These are phyloP conservation scores for Sutorius australiensis DNA, from an alignment of 768 basidiomycete species.

Conservation along the genomic window DNA sequence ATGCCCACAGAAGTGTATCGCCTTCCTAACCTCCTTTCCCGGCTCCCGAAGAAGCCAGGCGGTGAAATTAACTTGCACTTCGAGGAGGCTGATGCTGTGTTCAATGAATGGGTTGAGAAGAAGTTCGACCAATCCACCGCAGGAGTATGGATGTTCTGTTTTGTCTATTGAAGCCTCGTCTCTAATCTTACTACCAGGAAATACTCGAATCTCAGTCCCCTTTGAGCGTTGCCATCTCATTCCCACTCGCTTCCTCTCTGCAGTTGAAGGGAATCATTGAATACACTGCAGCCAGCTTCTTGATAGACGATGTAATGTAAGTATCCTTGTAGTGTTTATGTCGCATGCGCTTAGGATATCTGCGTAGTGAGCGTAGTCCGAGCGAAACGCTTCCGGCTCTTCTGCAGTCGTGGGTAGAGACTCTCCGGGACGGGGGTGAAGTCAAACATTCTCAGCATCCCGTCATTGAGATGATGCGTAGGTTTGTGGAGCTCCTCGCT, in stretches of 20 bases:
- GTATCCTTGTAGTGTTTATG: neutral
- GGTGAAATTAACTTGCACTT: conserved; percentile 27
- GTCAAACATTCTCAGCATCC: neutral
- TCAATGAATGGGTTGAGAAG: too few species aligned
- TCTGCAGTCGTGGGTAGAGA: neutral
- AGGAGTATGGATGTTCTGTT: neutral
- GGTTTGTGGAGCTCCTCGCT: neutral
- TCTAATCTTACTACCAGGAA: conserved; percentile 12
- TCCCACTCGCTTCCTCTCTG: conserved; percentile 21
- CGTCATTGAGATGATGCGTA: neutral
- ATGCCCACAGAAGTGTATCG: conserved; percentile 10
- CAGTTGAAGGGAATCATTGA: conserved; percentile 23
- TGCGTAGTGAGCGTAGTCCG: neutral
- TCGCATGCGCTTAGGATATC: neutral
- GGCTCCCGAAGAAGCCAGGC: conserved; percentile 28
- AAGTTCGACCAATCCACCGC: neutral
- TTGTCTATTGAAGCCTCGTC: accelerated
- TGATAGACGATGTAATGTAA: too few species aligned
- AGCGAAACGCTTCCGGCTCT: neutral
- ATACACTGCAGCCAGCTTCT: neutral
- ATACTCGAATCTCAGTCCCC: conserved; percentile 21
- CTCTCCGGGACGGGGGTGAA: neutral
- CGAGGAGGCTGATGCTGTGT: conserved; percentile 19
- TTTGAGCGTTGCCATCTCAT: conserved; percentile 13
- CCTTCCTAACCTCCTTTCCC: conserved; percentile 23